Conservation (phyloP, 2,329 filamentous ascomycete species). For the Exophiala spinifera region DNA sequence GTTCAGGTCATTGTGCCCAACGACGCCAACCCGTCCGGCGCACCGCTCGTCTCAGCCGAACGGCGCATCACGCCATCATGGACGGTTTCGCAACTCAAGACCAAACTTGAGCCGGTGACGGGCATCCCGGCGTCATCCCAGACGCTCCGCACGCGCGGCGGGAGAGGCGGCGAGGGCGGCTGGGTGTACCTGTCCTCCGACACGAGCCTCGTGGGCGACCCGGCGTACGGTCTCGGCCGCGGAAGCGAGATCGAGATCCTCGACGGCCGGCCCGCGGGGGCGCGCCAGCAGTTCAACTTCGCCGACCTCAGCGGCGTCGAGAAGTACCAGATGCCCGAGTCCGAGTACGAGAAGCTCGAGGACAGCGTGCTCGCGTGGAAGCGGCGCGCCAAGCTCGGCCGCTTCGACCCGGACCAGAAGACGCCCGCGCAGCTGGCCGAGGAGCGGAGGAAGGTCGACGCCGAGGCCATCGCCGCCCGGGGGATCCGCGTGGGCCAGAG, state of each 20-base stretch:
- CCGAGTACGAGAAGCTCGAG: constrained; percentile 79
- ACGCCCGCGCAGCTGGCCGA: constrained; percentile 66
- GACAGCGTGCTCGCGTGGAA: constrained; percentile 96
- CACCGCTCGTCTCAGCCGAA: constrained; percentile 63
- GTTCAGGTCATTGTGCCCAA: constrained; percentile 29
- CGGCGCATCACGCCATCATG: constrained; percentile 89
- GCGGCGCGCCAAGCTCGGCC: constrained; percentile 87
- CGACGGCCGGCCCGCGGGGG: constrained; percentile 54
- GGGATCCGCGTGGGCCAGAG: constrained; percentile 63
- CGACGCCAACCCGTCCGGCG: constrained; percentile 25
- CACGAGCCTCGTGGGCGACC: constrained; percentile 14
- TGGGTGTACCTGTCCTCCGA: constrained; percentile 4
- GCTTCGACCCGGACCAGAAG: constrained; percentile 84
- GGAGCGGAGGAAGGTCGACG: constrained; percentile 58
- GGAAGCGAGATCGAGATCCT: constrained; percentile 45
- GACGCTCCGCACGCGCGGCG: constrained; percentile 64
- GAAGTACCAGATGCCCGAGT: constrained; percentile 84
- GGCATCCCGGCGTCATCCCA: constrained; percentile 82
- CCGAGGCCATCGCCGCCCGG: constrained; percentile 62
- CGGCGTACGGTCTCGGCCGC: constrained; percentile 35
- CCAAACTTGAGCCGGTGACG: constrained; percentile 87
- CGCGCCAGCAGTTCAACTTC: constrained; percentile 69
- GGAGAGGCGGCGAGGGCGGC: constrained; percentile 18
- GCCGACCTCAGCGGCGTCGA: constrained; percentile 76
- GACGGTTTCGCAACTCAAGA: constrained; percentile 79